A percentile compares a stretch with the other conserved stretches of the same genome.
Evolutionary conservation across 768 basidiomycete species (phyloP).

Genomic region (Phanerodontia chrysosporium): DNA sequence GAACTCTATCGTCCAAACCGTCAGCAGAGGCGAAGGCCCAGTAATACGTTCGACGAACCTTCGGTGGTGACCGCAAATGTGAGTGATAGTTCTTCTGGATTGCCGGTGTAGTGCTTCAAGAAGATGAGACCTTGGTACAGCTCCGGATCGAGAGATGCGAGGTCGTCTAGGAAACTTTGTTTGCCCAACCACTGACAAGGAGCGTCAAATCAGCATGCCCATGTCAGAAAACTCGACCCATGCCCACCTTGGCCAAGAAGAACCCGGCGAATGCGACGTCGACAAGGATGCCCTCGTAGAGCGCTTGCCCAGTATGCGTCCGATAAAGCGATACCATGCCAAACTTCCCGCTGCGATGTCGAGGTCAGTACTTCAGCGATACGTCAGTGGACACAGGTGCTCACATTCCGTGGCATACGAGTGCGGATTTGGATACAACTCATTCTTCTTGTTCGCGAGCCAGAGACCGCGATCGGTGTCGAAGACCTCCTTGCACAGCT

Average conservation of each 20-base stretch:
- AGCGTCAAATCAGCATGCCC: neutral
- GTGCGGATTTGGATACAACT: constrained; percentile 94
- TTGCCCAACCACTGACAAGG: constrained; percentile 81
- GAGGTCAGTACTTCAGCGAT: neutral
- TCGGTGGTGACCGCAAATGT: constrained; percentile 58
- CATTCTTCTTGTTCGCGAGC: constrained; percentile 86
- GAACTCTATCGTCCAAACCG: constrained; percentile 52
- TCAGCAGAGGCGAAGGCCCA: neutral
- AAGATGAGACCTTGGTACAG: constrained; percentile 90
- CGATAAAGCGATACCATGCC: constrained; percentile 91
- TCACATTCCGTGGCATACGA: constrained; percentile 83
- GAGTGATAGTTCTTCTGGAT: constrained; percentile 85
- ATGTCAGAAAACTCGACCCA: neutral
- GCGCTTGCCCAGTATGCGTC: constrained; percentile 92
- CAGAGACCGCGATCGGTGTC: constrained; percentile 93
- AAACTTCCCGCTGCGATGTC: constrained; percentile 64
- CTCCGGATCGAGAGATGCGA: constrained; percentile 87
- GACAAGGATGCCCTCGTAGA: constrained; percentile 94
- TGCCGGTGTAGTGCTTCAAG: constrained; percentile 86
- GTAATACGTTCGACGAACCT: neutral
- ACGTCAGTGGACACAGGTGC: constrained; percentile 18
- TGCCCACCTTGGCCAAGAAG: constrained; percentile 78
- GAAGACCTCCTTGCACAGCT: constrained; percentile 89
- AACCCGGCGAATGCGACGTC: constrained; percentile 95
- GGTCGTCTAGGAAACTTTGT: constrained; percentile 90